Evolutionary conservation across 805 yeast genomes (phyloP), one percentile per base, ranked within the genome.

Genomic region (Starmerella gropengiesseri): DNA sequence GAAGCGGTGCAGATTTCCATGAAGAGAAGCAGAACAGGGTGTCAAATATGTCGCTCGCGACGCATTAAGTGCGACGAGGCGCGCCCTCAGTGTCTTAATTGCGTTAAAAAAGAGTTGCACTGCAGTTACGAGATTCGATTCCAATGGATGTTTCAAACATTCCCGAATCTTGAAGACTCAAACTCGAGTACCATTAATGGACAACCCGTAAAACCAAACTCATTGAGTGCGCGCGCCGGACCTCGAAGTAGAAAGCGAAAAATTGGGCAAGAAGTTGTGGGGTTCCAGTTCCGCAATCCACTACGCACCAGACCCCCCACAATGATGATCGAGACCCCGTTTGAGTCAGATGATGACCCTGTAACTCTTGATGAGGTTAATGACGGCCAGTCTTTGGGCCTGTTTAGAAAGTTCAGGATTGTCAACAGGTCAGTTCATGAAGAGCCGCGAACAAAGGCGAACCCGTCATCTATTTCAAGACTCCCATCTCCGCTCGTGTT

Each of bases 31-130:
- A 42, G 55, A 14, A 21, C 43, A 40, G 89, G 91, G n/a, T 81
- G 91, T 60, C 75, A 74, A 3, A 75, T 77, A 17, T 77, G 83
- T 59, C 76, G 77, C 53, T 64, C 67, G 37, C 67, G 82, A 31
- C 64, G 80, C 30, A 73, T 77, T 55, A 77, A 77, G 51, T 77
- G 83, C 57, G 81, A 77, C 57, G 83, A 77, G 57, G 61, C 64
- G 23, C 62, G 73, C n/a, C 82, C 81, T 2, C 61, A 64, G 38
- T 77, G 84, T 52, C 58, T 60, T 40, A 75, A 75, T 52, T 77
- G 83, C 55, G 51, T 61, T 25, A 65, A 30, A 5, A 37, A 47
- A 11, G 30, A 34, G 4, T 16, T 36, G 8, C 16, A 16, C 12
- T 52, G 56, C 40, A 46, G 17, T 37, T 52, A 43, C 37, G 46